Evolutionary conservation across 352 stramenopile species (phyloP).

Genomic region (Phytophthora foliorum): DNA sequence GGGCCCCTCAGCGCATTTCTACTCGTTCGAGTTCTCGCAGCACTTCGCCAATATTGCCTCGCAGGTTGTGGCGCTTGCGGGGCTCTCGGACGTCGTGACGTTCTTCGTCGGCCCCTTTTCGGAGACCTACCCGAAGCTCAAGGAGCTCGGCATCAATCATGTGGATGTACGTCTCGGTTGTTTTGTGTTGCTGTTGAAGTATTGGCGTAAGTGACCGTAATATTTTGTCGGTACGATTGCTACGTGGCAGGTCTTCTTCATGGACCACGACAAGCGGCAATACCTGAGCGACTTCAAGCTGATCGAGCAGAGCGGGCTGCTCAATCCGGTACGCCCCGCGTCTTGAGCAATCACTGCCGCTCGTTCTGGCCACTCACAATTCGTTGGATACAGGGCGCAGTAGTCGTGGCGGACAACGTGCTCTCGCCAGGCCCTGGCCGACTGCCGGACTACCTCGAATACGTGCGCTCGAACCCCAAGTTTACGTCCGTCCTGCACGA

Average conservation of each 20-base stretch:
- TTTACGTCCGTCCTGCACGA: slow-evolving; percentile 43
- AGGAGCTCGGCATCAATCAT: slow-evolving; percentile 30
- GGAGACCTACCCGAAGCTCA: slow-evolving; percentile 41
- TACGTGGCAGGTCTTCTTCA: slow-evolving; percentile 42
- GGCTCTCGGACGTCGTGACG: slow-evolving; percentile 39
- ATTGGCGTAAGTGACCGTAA: not conserved
- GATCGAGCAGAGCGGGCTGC: slow-evolving; percentile 40
- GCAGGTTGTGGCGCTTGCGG: slow-evolving; percentile 37
- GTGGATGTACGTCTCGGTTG: slow-evolving; percentile 29
- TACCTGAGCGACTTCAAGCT: slow-evolving; percentile 44
- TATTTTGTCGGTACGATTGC: slow-evolving; percentile 5
- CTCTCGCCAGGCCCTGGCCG: slow-evolving; percentile 32
- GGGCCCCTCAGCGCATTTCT: slow-evolving; percentile 38
- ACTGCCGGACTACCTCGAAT: slow-evolving; percentile 43
- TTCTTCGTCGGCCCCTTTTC: slow-evolving; percentile 41
- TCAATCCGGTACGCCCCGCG: slow-evolving; percentile 25
- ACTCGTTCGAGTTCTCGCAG: slow-evolving; percentile 55
- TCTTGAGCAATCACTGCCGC: too few species aligned
- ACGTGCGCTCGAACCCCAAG: slow-evolving; percentile 38
- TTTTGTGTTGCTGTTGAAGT: not conserved
- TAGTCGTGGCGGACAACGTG: slow-evolving; percentile 53
- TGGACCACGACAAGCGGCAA: slow-evolving; percentile 43
- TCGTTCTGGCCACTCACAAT: not conserved
- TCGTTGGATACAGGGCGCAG: slow-evolving; percentile 22
- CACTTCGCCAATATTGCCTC: slow-evolving; percentile 43